These are phyloP conservation scores for Phanerochaete carnosa DNA, from an alignment of 768 basidiomycete species.

Conservation along the genomic window DNA sequence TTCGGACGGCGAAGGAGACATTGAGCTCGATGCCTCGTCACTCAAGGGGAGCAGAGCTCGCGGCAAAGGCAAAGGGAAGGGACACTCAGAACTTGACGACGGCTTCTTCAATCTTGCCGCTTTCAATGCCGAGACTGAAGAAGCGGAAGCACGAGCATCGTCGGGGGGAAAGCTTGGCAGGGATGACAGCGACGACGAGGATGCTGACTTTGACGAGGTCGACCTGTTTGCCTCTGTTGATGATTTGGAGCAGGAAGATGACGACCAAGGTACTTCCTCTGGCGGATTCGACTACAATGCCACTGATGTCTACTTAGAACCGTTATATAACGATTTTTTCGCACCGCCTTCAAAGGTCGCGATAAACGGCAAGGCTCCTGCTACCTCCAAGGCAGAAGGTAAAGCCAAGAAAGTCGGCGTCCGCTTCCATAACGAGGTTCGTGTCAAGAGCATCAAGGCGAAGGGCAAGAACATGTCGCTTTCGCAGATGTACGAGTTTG, in stretches of 20 bases:
- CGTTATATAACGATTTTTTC: slow-evolving; percentile 80
- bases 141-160: slow-evolving; percentile 61
- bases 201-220: slow-evolving; percentile 46
- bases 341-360: slow-evolving; percentile 46
- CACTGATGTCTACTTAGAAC: slow-evolving; percentile 38
- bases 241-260: slow-evolving; percentile 39
- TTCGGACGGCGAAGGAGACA: slow-evolving; percentile 24
- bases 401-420: slow-evolving; percentile 43
- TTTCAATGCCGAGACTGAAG: slow-evolving; percentile 86
- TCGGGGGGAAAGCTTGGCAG: slow-evolving; percentile 52
- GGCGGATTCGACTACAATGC: background rate
- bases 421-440: slow-evolving; percentile 77
- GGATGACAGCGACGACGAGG: slow-evolving; percentile 49
- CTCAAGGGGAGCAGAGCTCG: background rate
- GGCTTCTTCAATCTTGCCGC: slow-evolving; percentile 84
- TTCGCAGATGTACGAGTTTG: slow-evolving; percentile 37
- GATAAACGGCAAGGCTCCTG: slow-evolving; percentile 21
- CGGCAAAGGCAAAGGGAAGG: slow-evolving; percentile 18
- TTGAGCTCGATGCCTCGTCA: slow-evolving; percentile 26
- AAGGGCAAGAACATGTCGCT: slow-evolving; percentile 64
- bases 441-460: slow-evolving; percentile 76
- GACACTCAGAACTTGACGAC: slow-evolving; percentile 69
- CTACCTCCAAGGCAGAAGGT: slow-evolving; percentile 14
- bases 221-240: slow-evolving; percentile 69
- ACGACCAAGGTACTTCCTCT: slow-evolving; percentile 35